Conservation (phyloP, 768 basidiomycete species). For the Panus rudis region DNA sequence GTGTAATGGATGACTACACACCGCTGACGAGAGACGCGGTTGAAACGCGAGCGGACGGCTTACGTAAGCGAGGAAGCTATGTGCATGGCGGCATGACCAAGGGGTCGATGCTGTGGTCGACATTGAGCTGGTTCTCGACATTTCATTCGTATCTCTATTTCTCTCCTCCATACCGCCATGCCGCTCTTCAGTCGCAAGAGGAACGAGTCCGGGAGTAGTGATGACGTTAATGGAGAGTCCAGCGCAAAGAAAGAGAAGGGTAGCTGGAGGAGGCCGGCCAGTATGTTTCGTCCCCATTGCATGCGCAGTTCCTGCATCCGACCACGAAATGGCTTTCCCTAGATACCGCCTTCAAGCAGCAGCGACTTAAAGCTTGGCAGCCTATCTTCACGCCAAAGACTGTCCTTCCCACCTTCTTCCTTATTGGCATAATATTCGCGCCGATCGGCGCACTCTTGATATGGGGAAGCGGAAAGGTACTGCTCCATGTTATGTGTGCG, state of each 20-base stretch:
- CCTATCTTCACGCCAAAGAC: constrained; percentile 98
- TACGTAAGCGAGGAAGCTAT: no score
- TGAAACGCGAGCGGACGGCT: no score
- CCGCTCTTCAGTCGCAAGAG: constrained; percentile 27
- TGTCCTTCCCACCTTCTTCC: constrained; percentile 92
- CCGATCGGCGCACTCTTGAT: constrained; percentile 93
- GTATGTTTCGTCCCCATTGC: constrained; percentile 36
- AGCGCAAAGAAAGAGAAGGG: constrained; percentile 70
- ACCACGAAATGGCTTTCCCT: constrained; percentile 9
- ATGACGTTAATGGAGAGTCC: constrained; percentile 36
- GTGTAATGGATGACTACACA: no score
- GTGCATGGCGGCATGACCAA: no score
- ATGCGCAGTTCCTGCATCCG: constrained; percentile 10
- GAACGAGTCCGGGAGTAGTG: constrained; percentile 13
- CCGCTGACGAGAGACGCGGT: no score
- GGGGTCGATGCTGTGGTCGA: no score
- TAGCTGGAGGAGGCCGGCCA: constrained; percentile 79
- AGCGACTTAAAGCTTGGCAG: constrained; percentile 99
- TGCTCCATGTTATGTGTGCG: constrained; percentile 16
- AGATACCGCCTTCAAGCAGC: constrained; percentile 99
- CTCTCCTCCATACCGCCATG: constrained; percentile 15
- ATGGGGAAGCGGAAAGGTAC: constrained; percentile 73
- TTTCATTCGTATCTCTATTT: background rate
- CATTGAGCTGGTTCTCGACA: no score
- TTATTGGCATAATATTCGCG: constrained; percentile 91